Evolutionary conservation across 2,329 filamentous ascomycete species (phyloP).

Genomic region (Aspergillus nomiae): DNA sequence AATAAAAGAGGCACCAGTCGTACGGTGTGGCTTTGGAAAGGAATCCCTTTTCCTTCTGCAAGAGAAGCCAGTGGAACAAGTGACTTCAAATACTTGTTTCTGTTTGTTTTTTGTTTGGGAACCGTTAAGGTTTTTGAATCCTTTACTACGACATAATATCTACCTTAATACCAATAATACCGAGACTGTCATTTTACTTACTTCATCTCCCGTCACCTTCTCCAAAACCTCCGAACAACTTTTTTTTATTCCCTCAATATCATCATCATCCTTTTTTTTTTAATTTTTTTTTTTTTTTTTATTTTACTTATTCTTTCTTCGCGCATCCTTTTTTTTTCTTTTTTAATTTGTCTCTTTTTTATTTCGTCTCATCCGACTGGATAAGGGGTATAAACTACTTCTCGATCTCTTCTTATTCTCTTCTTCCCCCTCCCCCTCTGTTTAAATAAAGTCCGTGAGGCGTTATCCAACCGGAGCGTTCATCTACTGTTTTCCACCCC

Average conservation of each 20-base stretch:
- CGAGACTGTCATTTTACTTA: background rate
- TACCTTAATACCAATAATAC: background rate
- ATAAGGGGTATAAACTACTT: background rate
- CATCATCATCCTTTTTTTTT: background rate
- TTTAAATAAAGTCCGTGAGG: slow-evolving; percentile 5
- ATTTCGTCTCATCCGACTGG: slow-evolving; percentile 1
- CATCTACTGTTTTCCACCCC: slow-evolving; percentile 4
- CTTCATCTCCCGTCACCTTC: slow-evolving; percentile 1
- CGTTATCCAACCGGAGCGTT: background rate
- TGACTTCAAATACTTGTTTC: background rate
- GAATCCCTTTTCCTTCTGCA: background rate
- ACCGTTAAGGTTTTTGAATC: background rate
- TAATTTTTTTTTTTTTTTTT: slow-evolving; percentile 7
- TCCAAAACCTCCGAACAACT: slow-evolving; percentile 8
- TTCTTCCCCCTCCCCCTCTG: background rate
- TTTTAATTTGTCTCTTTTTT: background rate
- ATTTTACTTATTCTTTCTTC: background rate
- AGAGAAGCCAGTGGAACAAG: background rate
- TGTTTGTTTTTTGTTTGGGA: background rate
- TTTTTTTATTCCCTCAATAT: slow-evolving; percentile 5
- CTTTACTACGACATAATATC: background rate
- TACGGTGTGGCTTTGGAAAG: background rate
- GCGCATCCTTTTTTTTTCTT: background rate
- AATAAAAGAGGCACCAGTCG: background rate
- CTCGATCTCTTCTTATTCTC: slow-evolving; percentile 1